Percentiles rank a stretch among this genome's conserved stretches.
phyloP scores from a whole-genome alignment of 2,329 filamentous ascomycete genomes.

The Colletotrichum salicis region DNA sequence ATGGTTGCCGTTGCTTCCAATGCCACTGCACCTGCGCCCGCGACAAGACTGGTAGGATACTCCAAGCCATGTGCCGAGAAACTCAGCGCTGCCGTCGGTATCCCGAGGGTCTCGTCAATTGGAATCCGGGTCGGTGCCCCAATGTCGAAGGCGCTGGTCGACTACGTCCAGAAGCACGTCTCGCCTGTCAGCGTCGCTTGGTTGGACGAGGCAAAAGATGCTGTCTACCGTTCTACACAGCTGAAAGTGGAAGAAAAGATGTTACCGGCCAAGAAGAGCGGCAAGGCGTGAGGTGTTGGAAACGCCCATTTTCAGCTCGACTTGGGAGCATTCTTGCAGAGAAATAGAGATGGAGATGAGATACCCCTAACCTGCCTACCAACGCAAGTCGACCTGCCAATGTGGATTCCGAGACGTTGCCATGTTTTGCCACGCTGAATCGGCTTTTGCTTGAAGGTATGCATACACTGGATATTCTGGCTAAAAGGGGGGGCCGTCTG shows the following conservation, averaged over 20 bases:
- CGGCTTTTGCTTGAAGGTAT: neutral
- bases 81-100: constrained; percentile 65
- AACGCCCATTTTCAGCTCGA: neutral
- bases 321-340: neutral
- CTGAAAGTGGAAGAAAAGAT: constrained; percentile 33
- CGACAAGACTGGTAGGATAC: constrained; percentile 70
- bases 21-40: constrained; percentile 47
- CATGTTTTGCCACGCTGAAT: neutral
- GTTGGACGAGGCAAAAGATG: constrained; percentile 46
- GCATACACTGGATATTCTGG: neutral
- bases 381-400: neutral
- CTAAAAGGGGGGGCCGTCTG: neutral
- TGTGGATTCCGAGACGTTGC: neutral
- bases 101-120: constrained; percentile 73
- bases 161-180: constrained; percentile 65
- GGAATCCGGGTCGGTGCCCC: constrained; percentile 68
- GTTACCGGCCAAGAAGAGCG: constrained; percentile 25
- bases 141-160: constrained; percentile 64
- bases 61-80: constrained; percentile 68
- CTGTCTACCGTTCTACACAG: constrained; percentile 44
- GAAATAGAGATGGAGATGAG: neutral
- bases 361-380: neutral
- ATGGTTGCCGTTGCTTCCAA: constrained; percentile 63
- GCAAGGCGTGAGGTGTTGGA: constrained; percentile 3
- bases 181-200: constrained; percentile 64